Percentiles rank a stretch among this genome's conserved stretches.
phyloP scores from a whole-genome alignment of 345 rosid species.

The Firmiana major region DNA sequence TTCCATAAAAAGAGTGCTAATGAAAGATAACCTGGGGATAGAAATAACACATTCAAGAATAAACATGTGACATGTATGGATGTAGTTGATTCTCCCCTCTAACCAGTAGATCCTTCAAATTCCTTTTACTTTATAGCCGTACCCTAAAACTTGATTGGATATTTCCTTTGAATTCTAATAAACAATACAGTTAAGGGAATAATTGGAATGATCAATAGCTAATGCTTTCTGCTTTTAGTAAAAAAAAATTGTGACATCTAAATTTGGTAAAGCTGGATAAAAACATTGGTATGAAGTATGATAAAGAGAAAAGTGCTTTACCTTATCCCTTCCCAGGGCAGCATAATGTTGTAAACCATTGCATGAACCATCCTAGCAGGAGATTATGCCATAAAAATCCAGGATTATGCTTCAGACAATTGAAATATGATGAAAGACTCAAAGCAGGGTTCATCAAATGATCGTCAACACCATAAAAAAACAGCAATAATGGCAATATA shows the following conservation, averaged over 20 bases:
- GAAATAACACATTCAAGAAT: neutral
- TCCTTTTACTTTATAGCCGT: neutral
- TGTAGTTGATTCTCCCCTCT: neutral
- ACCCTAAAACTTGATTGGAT: neutral
- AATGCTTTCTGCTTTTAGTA: neutral
- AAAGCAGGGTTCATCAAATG: slow-evolving; percentile 9
- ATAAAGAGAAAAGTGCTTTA: slow-evolving; percentile 26
- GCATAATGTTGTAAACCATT: slow-evolving; percentile 99
- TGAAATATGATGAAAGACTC: neutral
- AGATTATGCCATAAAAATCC: slow-evolving; percentile 22
- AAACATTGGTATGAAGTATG: neutral
- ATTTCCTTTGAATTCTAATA: slow-evolving; percentile 2
- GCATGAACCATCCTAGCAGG: slow-evolving; percentile 92
- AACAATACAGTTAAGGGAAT: neutral
- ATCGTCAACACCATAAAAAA: neutral
- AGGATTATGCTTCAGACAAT: neutral
- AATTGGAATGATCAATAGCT: neutral
- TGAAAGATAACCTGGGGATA: too few species aligned
- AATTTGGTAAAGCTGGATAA: neutral
- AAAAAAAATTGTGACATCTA: neutral
- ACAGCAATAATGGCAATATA: neutral
- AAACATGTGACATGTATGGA: neutral
- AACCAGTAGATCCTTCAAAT: neutral
- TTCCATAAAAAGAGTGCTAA: neutral
- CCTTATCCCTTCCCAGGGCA: slow-evolving; percentile 99